These are phyloP conservation scores for Trifolium subterraneum DNA, from an alignment of 306 rosid genomes.

Conservation along the genomic window DNA sequence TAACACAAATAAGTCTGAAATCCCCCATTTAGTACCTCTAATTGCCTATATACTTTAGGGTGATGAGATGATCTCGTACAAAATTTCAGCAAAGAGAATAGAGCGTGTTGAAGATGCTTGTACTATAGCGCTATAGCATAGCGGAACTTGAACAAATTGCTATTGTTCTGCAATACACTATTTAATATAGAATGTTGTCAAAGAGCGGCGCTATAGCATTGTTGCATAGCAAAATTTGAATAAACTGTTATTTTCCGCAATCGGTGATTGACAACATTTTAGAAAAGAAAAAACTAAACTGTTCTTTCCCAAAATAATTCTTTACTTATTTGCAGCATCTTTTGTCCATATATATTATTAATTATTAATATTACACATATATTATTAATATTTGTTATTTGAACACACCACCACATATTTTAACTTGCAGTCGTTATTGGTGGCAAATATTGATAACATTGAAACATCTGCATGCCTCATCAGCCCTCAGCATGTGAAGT, in stretches of 20 bases:
- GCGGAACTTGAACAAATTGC: too few relatives aligned
- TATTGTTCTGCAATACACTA: too few relatives aligned
- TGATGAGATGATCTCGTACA: neutral
- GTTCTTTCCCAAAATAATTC: slow-evolving; percentile 5
- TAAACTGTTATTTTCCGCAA: too few relatives aligned
- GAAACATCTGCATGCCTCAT: slow-evolving; percentile 86
- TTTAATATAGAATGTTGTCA: too few relatives aligned
- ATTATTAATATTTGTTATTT: slow-evolving; percentile 19
- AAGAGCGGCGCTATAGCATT: too few relatives aligned
- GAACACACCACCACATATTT: slow-evolving; percentile 31
- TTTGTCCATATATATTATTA: too few relatives aligned
- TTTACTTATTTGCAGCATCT: slow-evolving; percentile 1
- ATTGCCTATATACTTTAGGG: neutral
- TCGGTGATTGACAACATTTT: neutral
- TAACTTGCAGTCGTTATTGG: slow-evolving; percentile 71
- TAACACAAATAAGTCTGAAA: neutral
- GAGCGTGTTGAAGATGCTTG: neutral
- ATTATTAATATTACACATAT: too few relatives aligned
- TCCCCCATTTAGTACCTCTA: neutral
- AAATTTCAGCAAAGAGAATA: neutral
- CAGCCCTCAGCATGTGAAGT: slow-evolving; percentile 92
- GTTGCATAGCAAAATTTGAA: too few relatives aligned
- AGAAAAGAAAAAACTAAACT: neutral
- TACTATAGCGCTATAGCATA: too few relatives aligned
- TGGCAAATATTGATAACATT: slow-evolving; percentile 73